Percentiles rank a stretch among this genome's conserved stretches.
These are phyloP conservation scores for Grammothele lineata DNA, from an alignment of 768 basidiomycete genomes.

Conservation along the genomic window DNA sequence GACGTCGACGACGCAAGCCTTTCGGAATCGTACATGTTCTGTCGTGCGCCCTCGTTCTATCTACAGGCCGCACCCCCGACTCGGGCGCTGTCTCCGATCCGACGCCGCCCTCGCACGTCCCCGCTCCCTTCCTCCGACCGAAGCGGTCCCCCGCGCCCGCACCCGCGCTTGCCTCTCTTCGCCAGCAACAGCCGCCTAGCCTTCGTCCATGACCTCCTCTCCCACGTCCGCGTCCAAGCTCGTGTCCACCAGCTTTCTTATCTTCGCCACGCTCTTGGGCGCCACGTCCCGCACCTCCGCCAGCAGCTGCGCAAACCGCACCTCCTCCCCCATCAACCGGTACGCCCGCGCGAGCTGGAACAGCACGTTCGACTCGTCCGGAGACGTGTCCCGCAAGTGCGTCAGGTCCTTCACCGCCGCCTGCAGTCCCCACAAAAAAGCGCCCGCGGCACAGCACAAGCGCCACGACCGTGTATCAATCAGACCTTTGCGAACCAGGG, in stretches of 20 bases:
- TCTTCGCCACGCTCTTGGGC: constrained; percentile 83
- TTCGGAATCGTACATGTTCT: background rate
- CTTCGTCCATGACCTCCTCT: constrained; percentile 67
- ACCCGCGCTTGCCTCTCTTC: background rate
- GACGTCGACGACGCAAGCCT: no score
- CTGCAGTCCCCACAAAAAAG: constrained; percentile 35
- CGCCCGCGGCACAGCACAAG: constrained; percentile 2
- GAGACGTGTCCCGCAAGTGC: constrained; percentile 73
- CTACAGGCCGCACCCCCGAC: no score
- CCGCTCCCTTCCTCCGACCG: background rate
- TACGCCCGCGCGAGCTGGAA: constrained; percentile 95
- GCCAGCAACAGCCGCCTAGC: constrained; percentile 32
- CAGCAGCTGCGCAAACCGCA: constrained; percentile 79
- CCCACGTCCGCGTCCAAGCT: constrained; percentile 53
- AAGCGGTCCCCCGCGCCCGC: background rate
- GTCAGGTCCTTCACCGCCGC: constrained; percentile 79
- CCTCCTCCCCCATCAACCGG: constrained; percentile 71
- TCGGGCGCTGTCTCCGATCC: background rate
- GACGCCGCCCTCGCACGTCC: background rate
- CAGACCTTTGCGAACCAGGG: constrained; percentile 62
- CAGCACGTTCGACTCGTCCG: constrained; percentile 94
- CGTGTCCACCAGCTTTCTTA: constrained; percentile 73
- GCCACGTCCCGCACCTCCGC: constrained; percentile 91
- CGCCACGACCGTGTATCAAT: constrained; percentile 17
- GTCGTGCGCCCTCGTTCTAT: background rate